Conservation (phyloP, 2,329 filamentous ascomycete species). For the Scedosporium boydii region DNA sequence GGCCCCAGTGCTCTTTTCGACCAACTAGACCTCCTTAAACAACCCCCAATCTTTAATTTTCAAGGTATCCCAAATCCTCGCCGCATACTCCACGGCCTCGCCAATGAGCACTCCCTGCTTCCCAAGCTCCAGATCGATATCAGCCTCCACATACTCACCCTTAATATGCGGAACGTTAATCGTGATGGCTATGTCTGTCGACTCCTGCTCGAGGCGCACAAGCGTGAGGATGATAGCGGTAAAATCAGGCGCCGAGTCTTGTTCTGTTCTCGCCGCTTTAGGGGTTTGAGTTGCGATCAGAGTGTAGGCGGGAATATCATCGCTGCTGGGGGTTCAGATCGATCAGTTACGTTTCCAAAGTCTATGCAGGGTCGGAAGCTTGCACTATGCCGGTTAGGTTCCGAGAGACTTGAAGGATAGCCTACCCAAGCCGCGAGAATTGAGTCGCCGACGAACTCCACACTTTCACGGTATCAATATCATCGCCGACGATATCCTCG, state of each 20-base stretch:
- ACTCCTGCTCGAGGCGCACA: slow-evolving; percentile 63
- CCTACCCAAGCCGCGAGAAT: slow-evolving; percentile 46
- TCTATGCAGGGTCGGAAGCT: not conserved
- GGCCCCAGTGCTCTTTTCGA: not conserved
- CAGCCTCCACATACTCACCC: slow-evolving; percentile 62
- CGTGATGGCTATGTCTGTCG: slow-evolving; percentile 74
- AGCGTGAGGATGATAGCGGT: slow-evolving; percentile 71
- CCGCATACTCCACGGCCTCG: slow-evolving; percentile 57
- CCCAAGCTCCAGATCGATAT: slow-evolving; percentile 57
- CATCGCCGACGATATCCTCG: slow-evolving; percentile 57
- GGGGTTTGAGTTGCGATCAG: slow-evolving; percentile 57
- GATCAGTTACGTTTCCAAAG: not conserved
- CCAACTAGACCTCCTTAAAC: slow-evolving; percentile 36
- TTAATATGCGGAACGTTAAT: slow-evolving; percentile 81
- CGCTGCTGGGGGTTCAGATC: slow-evolving; percentile 18
- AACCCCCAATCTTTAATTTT: slow-evolving; percentile 73
- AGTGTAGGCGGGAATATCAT: slow-evolving; percentile 53
- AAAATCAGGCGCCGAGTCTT: slow-evolving; percentile 31
- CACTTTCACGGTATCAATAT: slow-evolving; percentile 54
- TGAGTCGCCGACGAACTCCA: slow-evolving; percentile 55
- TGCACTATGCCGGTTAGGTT: not conserved
- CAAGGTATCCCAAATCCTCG: slow-evolving; percentile 61
- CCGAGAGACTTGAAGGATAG: slow-evolving; percentile 1
- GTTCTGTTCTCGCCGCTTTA: not conserved
- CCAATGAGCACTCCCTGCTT: slow-evolving; percentile 60